These are phyloP conservation scores for Psilocybe azurescens DNA, from an alignment of 768 basidiomycete species.

Conservation along the genomic window DNA sequence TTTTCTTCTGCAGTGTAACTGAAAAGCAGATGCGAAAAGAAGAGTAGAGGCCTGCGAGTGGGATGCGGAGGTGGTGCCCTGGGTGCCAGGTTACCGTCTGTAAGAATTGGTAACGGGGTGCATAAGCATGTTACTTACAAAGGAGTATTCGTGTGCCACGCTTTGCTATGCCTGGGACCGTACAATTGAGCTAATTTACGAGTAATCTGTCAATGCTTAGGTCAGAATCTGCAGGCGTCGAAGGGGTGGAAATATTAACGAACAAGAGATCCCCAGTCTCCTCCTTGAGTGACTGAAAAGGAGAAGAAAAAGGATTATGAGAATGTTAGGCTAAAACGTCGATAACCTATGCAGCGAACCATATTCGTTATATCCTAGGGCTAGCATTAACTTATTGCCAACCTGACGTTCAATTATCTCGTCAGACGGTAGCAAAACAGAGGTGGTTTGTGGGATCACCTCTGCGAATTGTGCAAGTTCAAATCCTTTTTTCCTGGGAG, in stretches of 20 bases:
- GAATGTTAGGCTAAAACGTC: no score
- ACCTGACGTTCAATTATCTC: constrained; percentile 30
- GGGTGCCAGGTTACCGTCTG: no score
- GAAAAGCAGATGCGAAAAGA: no score
- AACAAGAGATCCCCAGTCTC: constrained; percentile 52
- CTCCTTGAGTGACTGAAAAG: constrained; percentile 47
- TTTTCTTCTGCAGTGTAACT: no score
- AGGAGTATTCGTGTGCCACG: constrained; percentile 52
- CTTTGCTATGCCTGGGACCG: constrained; percentile 46
- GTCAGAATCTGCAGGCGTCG: no score
- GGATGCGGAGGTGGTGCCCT: no score
- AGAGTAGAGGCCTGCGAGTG: no score
- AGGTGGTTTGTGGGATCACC: constrained; percentile 25
- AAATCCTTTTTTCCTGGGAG: constrained; percentile 58
- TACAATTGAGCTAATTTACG: constrained; percentile 30
- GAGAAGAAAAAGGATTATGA: background rate
- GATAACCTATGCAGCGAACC: no score
- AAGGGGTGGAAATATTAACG: background rate
- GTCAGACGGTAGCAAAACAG: constrained; percentile 42
- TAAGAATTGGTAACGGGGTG: no score
- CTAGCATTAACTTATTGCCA: constrained; percentile 52
- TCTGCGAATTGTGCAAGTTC: constrained; percentile 49
- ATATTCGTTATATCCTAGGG: constrained; percentile 55
- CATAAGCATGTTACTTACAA: background rate
- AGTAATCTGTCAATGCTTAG: constrained; percentile 26